Base-by-base conservation (phyloP, 495 filamentous ascomycete species). In the Penicillium ochrochloron region DNA sequence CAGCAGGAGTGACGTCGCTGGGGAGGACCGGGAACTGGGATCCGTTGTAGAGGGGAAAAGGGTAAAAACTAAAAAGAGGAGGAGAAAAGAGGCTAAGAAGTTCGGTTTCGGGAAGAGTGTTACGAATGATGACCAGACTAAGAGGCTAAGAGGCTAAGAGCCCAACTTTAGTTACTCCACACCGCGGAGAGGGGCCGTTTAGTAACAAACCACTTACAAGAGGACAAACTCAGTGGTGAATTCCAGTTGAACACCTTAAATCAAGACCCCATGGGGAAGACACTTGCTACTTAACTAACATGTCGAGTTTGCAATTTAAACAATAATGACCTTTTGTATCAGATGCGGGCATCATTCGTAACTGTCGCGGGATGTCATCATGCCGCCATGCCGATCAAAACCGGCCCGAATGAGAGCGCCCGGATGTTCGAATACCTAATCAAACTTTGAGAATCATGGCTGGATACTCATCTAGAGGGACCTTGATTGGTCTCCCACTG, bases 1-100 rank as follows among this genome's bases (percentile, higher is more conserved):
- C 44, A 48, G 21, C 50, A 37, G 59, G 34, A 58, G 65, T 70
- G 65, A 67, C 68, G 61, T 60, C 67, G 67, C 51, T 34, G 53
- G 46, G 46, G 25, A n/a, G 21, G 48, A 31, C 12, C 70, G 70
- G 68, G 68, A 71, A 65, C 48, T 64, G 66, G 60, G 65, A 71
- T 73, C 70, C 70, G 70, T 46, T 46, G 6, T 1, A 25, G 34
- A 23, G 46, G 34, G 29, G 42, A 23, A 4, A 42, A 57, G 3
- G 48, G 25, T 3, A n/a, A 29, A 51, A 25, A 31, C n/a, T n/a
- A 1, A 50, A 50, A 39, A 15, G 42, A 44, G 44, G 33, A 25
- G 14, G 31, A 33, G 31, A 33, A 54, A 34, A 31, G 62, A 25
- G 35, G 35, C 29, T 56, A 12, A 23, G 55, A 4, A 27, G 5